A percentile compares a stretch with the other conserved stretches of the same genome.
These are phyloP conservation scores for Silene noctiflora DNA, from an alignment of 179 eudicot species.

Conservation along the genomic window DNA sequence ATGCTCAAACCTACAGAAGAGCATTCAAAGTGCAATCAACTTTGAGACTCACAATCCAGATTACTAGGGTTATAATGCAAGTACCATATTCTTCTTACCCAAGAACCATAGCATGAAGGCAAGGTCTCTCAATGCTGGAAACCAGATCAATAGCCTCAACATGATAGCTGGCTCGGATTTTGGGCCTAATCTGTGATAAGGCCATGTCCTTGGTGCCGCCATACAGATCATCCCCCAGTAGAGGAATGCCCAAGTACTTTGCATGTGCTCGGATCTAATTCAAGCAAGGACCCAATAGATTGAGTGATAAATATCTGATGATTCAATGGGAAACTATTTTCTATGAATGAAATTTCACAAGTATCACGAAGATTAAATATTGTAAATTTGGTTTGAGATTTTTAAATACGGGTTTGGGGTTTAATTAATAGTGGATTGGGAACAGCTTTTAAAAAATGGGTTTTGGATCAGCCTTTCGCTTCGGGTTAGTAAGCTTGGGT, in stretches of 20 bases:
- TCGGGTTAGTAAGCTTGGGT: too few relatives aligned
- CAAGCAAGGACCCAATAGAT: slow-evolving; percentile 13
- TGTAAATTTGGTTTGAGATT: too few relatives aligned
- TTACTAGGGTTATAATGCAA: not conserved
- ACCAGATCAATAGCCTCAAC: slow-evolving; percentile 47
- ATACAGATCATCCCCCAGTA: slow-evolving; percentile 88
- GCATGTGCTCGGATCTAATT: slow-evolving; percentile 92
- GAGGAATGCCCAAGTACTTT: slow-evolving; percentile 73
- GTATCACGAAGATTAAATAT: too few relatives aligned
- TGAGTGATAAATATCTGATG: not conserved
- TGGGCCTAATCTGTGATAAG: slow-evolving; percentile 61
- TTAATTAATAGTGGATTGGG: too few relatives aligned
- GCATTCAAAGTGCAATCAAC: not conserved
- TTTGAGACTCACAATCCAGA: not conserved
- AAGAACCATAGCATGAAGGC: slow-evolving; percentile 88
- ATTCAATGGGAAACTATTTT: not conserved
- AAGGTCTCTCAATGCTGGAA: slow-evolving; percentile 69
- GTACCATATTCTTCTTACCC: slow-evolving; percentile 49
- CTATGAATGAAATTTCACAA: not conserved
- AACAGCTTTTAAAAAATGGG: too few relatives aligned
- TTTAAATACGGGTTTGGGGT: too few relatives aligned
- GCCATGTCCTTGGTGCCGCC: slow-evolving; percentile 90
- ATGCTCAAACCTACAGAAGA: slow-evolving; percentile 64
- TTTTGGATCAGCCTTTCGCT: too few relatives aligned
- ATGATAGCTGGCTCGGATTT: slow-evolving; percentile 42